Evolutionary conservation across 2,329 filamentous ascomycete genomes (phyloP), one percentile per base, ranked within the genome.

Genomic region (Camptophora hylomeconis): DNA sequence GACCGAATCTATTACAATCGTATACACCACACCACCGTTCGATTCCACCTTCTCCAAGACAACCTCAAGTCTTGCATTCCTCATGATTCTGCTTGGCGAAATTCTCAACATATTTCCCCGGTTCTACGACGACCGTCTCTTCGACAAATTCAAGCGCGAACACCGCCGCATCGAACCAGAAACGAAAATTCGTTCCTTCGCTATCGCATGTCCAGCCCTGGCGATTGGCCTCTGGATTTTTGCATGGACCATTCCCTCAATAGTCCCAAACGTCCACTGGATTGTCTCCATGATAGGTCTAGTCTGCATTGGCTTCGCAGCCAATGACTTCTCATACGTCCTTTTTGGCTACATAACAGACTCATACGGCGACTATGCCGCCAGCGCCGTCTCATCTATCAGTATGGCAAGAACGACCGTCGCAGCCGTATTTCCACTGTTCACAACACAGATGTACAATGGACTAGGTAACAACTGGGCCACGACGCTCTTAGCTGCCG

Each of bases 371-470:
- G 26, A 31, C 7, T 44, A 42, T 29, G 33, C 41, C 1, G 30
- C 38, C 0, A 36, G 33, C 6, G 41, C 26, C 0, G 33, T 42
- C 9, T 37, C 41, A 5, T 36, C 33, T 0, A 24, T 41, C 7
- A 26, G 26, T 2, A 28, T 38, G 3, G 18, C 35, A 5, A 34
- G 40, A 2, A 26, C 33, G 3, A 15, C 1, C 2, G 58, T 93
- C 0, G 83, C 77, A 7, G 86, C 83, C 2, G 54, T 73, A 0
- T 92, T 94, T 38, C 83, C 84, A 0, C 60, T 93, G 1, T 69
- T 92, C 8, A 83, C 81, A 0, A 60, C 61, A 2, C 61, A 72
- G 27, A 69, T 94, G 63, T 93, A 87, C 46, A 63, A 55, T 2
- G 71, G 72, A 5, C 57, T 94, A 24, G 37, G 31, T 2, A 23